These are phyloP conservation scores for Cryptosporidium felis DNA, from an alignment of 169 alveolate species.

Conservation along the genomic window DNA sequence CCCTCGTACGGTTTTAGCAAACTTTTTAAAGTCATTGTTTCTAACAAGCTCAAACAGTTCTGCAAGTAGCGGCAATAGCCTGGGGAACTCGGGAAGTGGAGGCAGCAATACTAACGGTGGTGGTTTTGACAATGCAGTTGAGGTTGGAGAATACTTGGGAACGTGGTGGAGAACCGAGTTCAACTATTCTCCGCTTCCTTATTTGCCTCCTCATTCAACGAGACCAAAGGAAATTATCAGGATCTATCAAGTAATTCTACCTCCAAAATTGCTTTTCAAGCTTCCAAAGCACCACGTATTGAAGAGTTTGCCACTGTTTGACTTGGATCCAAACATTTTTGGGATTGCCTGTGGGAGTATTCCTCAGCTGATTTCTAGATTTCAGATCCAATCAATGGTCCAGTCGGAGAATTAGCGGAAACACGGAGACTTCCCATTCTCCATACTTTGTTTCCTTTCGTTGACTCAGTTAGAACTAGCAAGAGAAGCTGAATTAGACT, in stretches of 20 bases:
- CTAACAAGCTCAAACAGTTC: neutral
- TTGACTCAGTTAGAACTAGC: too few species aligned
- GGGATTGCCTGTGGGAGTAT: constrained; percentile 77
- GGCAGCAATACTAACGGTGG: constrained; percentile 14
- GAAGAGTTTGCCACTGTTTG: constrained; percentile 77
- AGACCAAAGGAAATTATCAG: constrained; percentile 77
- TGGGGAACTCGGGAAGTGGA: neutral
- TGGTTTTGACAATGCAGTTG: constrained; percentile 56
- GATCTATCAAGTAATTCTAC: constrained; percentile 77
- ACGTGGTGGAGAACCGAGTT: constrained; percentile 79
- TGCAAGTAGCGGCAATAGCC: neutral
- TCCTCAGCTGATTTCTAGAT: constrained; percentile 76
- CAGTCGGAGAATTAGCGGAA: constrained; percentile 48
- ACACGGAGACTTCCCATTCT: too few species aligned
- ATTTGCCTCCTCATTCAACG: constrained; percentile 78
- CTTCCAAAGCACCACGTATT: constrained; percentile 73
- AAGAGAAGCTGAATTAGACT: too few species aligned
- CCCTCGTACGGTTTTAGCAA: constrained; percentile 75
- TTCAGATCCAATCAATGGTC: constrained; percentile 76
- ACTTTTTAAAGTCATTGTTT: constrained; percentile 56
- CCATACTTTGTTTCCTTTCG: too few species aligned
- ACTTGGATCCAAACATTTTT: constrained; percentile 68
- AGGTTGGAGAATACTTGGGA: constrained; percentile 78
- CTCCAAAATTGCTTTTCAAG: constrained; percentile 73
- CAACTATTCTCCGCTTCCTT: constrained; percentile 75